Evolutionary conservation across 805 yeast species (phyloP).

Genomic region (Candida sithepensis): DNA sequence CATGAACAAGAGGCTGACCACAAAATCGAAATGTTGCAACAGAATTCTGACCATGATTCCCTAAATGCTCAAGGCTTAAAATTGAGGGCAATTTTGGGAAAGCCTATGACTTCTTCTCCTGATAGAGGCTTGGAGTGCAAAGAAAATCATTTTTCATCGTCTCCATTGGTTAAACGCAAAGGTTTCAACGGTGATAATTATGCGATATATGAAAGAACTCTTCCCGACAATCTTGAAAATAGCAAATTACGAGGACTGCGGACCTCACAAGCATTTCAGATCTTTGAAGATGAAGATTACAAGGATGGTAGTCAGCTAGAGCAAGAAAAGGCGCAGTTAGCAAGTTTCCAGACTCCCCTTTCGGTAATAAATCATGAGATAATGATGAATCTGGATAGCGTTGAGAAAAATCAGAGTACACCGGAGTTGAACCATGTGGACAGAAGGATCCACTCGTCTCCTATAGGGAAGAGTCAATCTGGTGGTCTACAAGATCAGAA

Average conservation of each 20-base stretch:
- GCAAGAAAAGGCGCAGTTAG: neutral
- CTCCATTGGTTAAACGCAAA: neutral
- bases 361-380: neutral
- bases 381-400: constrained; percentile 4
- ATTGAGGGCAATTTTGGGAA: too few relatives aligned
- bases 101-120: neutral
- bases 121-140: neutral
- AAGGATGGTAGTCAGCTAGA: neutral
- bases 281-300: constrained; percentile 1
- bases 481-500: neutral
- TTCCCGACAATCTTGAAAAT: neutral
- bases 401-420: constrained; percentile 18
- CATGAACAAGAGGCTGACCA: too few relatives aligned
- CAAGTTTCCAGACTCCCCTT: constrained; percentile 1
- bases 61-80: too few relatives aligned
- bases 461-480: neutral
- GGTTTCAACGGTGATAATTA: neutral
- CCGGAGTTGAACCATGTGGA: constrained; percentile 8
- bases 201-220: constrained; percentile 1
- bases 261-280: constrained; percentile 4
- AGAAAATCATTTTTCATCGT: neutral
- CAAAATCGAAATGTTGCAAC: too few relatives aligned
- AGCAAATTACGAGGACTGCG: neutral
- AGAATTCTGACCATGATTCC: too few relatives aligned
- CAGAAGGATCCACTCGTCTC: neutral